A percentile compares a stretch with the other conserved stretches of the same genome.
phyloP scores from a whole-genome alignment of 352 stramenopile genomes.

The Globisporangium megalacanthum region DNA sequence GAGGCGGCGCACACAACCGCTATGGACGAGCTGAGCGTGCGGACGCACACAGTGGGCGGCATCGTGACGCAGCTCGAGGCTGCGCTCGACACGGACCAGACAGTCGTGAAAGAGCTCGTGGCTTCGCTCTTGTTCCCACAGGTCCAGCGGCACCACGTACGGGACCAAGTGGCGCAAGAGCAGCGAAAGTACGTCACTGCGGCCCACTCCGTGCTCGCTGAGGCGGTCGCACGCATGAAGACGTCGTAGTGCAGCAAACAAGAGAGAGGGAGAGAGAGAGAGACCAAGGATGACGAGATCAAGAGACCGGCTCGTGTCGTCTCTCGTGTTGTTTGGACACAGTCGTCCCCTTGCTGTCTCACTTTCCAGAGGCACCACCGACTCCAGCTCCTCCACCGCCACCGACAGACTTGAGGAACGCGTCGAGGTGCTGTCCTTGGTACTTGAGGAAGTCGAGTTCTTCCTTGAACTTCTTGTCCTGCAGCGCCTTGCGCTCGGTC shows the following conservation, averaged over 20 bases:
- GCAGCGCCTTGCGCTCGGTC: conserved; percentile 79
- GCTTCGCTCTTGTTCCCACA: conserved; percentile 77
- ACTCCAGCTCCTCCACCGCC: conserved; percentile 26
- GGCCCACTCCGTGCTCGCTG: conserved; percentile 49
- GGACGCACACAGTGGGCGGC: conserved; percentile 28
- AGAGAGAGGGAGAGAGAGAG: neutral
- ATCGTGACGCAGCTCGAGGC: conserved; percentile 54
- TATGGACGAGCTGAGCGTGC: conserved; percentile 47
- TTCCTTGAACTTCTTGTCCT: conserved; percentile 93
- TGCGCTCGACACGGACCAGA: conserved; percentile 38
- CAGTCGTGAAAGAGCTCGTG: conserved; percentile 73
- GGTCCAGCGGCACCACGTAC: conserved; percentile 60
- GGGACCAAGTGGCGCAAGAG: conserved; percentile 47
- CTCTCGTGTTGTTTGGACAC: too few relatives aligned
- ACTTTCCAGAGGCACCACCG: neutral
- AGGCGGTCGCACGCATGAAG: conserved; percentile 24
- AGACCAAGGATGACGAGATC: neutral
- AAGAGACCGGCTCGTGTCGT: too few relatives aligned
- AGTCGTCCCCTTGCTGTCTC: neutral
- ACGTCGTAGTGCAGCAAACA: conserved; percentile 6
- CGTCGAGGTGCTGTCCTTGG: conserved; percentile 93
- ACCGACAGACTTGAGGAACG: conserved; percentile 89
- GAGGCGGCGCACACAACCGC: conserved; percentile 42
- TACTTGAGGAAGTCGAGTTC: conserved; percentile 95
- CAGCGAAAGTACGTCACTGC: conserved; percentile 66